These are phyloP conservation scores for Circinella umbellata DNA, from an alignment of 371 early-diverging fungal species.

Conservation along the genomic window DNA sequence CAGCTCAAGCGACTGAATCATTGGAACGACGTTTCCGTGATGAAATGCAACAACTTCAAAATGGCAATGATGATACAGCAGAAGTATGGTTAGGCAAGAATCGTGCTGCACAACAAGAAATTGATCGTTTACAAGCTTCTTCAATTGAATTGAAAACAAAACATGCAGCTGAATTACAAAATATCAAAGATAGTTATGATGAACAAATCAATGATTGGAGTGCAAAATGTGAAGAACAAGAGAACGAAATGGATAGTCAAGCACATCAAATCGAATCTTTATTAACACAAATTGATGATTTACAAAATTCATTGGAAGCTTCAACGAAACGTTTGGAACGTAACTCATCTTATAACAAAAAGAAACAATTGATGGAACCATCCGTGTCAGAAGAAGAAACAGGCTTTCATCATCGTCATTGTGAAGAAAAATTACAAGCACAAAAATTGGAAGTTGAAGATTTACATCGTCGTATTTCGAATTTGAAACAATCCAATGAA, in stretches of 20 bases:
- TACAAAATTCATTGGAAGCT: constrained; percentile 44
- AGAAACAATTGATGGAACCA: constrained; percentile 11
- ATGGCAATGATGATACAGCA: constrained; percentile 47
- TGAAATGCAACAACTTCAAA: constrained; percentile 44
- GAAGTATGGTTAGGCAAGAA: constrained; percentile 50
- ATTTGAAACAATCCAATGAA: constrained; percentile 36
- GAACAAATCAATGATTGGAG: constrained; percentile 19
- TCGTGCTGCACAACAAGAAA: constrained; percentile 36
- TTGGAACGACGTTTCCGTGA: constrained; percentile 43
- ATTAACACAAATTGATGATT: constrained; percentile 33
- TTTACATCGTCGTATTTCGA: constrained; percentile 26
- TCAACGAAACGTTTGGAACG: constrained; percentile 42
- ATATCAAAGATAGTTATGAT: constrained; percentile 6
- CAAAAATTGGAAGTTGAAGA: constrained; percentile 39
- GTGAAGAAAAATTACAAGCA: constrained; percentile 27
- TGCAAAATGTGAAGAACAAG: constrained; percentile 25
- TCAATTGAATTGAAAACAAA: constrained; percentile 19
- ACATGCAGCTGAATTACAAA: constrained; percentile 18
- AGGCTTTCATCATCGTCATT: constrained; percentile 20
- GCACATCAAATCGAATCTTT: constrained; percentile 36
- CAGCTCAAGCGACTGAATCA: constrained; percentile 27
- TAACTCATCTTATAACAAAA: constrained; percentile 20
- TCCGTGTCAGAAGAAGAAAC: not conserved
- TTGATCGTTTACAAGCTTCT: constrained; percentile 31
- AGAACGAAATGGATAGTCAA: constrained; percentile 27